phyloP scores from a whole-genome alignment of 2,329 filamentous ascomycete genomes.

The Penicillium sp. region DNA sequence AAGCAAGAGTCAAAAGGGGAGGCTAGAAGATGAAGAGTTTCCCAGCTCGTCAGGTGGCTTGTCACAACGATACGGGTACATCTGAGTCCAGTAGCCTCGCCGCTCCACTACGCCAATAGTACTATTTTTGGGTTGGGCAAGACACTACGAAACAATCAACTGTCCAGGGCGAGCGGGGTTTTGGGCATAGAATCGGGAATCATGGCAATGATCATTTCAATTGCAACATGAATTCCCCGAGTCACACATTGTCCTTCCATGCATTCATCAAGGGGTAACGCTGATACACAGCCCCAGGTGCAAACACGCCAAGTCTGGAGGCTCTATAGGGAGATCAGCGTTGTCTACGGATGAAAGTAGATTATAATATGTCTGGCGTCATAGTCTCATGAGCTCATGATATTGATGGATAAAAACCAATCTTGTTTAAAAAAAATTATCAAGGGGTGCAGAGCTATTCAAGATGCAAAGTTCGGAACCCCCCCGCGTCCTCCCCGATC shows the following conservation, averaged over 20 bases:
- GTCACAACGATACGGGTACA: slow-evolving; percentile 21
- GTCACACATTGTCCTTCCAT: slow-evolving; percentile 1
- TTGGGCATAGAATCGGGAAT: slow-evolving; percentile 5
- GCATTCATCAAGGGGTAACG: slow-evolving; percentile 3
- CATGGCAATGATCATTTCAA: neutral
- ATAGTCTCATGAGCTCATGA: no score
- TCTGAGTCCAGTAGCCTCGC: slow-evolving; percentile 8
- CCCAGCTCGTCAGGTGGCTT: slow-evolving; percentile 22
- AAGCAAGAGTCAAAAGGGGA: slow-evolving; percentile 1
- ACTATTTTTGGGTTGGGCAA: slow-evolving; percentile 20
- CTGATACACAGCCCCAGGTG: slow-evolving; percentile 13
- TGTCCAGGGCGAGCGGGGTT: no score
- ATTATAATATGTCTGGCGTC: no score
- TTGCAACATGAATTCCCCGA: no score
- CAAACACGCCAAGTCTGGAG: slow-evolving; percentile 22
- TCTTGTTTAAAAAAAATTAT: no score
- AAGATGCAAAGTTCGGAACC: no score
- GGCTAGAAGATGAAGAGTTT: slow-evolving; percentile 16
- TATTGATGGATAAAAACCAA: no score
- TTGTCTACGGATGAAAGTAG: no score
- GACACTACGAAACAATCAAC: neutral
- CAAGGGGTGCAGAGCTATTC: no score
- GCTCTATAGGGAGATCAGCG: slow-evolving; percentile 6
- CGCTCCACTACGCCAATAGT: slow-evolving; percentile 14
- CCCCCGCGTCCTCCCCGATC: slow-evolving; percentile 1